Evolutionary conservation across 78 protist species (phyloP).

Genomic region (Dictyostelium capitatum): DNA sequence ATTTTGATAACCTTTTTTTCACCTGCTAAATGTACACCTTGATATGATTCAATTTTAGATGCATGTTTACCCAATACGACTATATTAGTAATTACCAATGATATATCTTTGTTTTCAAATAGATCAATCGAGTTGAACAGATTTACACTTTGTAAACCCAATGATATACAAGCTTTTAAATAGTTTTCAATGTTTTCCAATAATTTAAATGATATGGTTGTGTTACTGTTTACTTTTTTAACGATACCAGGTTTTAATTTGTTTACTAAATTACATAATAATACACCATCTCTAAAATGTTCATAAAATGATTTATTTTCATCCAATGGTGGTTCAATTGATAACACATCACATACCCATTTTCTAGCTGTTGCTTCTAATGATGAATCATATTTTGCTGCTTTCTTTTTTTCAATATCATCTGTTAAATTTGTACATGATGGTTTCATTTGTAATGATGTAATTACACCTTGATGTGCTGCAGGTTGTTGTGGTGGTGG

Average conservation of each 20-base stretch:
- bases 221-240: slow-evolving; percentile 33
- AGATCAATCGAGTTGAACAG: slow-evolving; percentile 85
- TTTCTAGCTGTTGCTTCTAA: slow-evolving; percentile 20
- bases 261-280: slow-evolving; percentile 58
- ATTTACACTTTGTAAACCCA: slow-evolving; percentile 74
- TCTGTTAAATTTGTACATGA: slow-evolving; percentile 28
- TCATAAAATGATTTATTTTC: not conserved
- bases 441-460: slow-evolving; percentile 27
- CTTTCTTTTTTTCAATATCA: slow-evolving; percentile 54
- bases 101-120: slow-evolving; percentile 78
- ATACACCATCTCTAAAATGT: slow-evolving; percentile 59
- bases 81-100: slow-evolving; percentile 39
- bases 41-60: slow-evolving; percentile 49
- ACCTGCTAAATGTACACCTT: slow-evolving; percentile 72
- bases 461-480: slow-evolving; percentile 9
- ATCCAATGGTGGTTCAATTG: slow-evolving; percentile 1
- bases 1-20: slow-evolving; percentile 56
- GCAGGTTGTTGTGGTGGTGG: not conserved
- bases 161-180: slow-evolving; percentile 63
- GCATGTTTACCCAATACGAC: slow-evolving; percentile 59
- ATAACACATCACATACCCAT: slow-evolving; percentile 65
- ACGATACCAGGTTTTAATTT: slow-evolving; percentile 67
- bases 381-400: not conserved
- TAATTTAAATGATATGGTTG: slow-evolving; percentile 78
- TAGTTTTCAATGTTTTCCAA: slow-evolving; percentile 88